phyloP scores from a whole-genome alignment of 2,329 filamentous ascomycete species.

The Apiospora saccharicola region DNA sequence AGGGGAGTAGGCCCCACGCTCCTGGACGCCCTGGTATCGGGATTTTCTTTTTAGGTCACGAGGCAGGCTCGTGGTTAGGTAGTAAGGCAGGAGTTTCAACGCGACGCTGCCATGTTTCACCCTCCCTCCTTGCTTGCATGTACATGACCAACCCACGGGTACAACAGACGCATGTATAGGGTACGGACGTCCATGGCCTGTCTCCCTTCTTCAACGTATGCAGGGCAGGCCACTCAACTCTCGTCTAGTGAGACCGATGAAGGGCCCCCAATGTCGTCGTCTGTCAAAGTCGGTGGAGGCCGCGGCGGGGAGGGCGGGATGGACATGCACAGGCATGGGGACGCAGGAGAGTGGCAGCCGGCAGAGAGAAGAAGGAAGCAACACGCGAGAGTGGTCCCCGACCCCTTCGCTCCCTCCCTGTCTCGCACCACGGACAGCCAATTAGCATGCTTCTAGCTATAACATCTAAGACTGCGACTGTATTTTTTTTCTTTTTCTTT shows the following conservation, averaged over 20 bases:
- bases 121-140: neutral
- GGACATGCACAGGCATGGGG: neutral
- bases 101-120: slow-evolving; percentile 3
- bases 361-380: neutral
- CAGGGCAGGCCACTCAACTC: neutral
- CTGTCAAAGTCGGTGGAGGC: neutral
- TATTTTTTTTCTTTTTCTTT: neutral
- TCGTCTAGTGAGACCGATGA: neutral
- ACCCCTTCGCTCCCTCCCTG: neutral
- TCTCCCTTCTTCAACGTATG: slow-evolving; percentile 5
- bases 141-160: neutral
- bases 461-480: neutral
- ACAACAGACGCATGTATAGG: neutral
- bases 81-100: neutral
- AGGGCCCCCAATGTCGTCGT: too few species aligned
- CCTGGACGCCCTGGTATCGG: too few species aligned
- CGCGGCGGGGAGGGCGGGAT: neutral
- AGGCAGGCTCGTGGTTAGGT: neutral
- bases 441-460: neutral
- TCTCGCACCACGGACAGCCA: neutral
- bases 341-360: too few species aligned
- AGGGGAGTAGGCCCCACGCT: too few species aligned
- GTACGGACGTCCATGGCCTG: neutral
- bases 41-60: too few species aligned
- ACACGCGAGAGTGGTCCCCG: neutral